These are phyloP conservation scores for Micractinium sp. DNA, from an alignment of 139 green algal species.

Conservation along the genomic window DNA sequence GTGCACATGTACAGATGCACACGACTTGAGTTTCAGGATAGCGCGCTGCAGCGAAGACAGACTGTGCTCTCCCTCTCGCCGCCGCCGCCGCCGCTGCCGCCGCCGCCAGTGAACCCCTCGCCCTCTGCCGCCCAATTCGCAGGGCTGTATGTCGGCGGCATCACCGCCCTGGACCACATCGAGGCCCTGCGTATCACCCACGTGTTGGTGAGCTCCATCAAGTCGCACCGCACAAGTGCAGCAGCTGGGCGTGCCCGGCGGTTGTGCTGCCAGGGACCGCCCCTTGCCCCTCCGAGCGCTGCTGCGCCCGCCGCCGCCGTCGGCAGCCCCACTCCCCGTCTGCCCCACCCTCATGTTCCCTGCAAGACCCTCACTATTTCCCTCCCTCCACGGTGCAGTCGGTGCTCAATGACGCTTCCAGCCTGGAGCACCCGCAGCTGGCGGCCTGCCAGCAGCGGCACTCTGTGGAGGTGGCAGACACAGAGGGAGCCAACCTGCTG, in stretches of 20 bases:
- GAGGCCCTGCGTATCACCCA: conserved; percentile 60
- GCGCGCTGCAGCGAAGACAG: neutral
- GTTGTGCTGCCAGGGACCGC: neutral
- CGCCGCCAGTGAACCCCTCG: neutral
- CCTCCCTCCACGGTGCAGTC: conserved; percentile 6
- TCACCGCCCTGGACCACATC: conserved; percentile 47
- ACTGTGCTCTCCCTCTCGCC: neutral
- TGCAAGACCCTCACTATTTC: neutral
- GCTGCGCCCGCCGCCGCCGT: neutral
- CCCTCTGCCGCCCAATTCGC: neutral
- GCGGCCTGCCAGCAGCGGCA: conserved; percentile 9
- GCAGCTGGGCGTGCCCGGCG: neutral
- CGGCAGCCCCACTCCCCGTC: neutral
- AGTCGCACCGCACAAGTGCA: neutral
- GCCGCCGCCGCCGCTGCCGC: neutral
- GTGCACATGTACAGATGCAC: neutral
- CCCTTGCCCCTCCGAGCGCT: neutral
- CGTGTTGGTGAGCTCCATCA: conserved; percentile 51
- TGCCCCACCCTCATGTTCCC: no score
- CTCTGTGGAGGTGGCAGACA: conserved; percentile 47
- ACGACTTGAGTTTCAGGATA: neutral
- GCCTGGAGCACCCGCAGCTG: neutral
- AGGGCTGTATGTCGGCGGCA: conserved; percentile 59
- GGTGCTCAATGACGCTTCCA: conserved; percentile 21
- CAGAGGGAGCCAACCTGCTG: conserved; percentile 44